Evolutionary conservation across 139 green algal genomes (phyloP), one percentile per base, ranked within the genome.

Genomic region (Coccomyxa sp.): DNA sequence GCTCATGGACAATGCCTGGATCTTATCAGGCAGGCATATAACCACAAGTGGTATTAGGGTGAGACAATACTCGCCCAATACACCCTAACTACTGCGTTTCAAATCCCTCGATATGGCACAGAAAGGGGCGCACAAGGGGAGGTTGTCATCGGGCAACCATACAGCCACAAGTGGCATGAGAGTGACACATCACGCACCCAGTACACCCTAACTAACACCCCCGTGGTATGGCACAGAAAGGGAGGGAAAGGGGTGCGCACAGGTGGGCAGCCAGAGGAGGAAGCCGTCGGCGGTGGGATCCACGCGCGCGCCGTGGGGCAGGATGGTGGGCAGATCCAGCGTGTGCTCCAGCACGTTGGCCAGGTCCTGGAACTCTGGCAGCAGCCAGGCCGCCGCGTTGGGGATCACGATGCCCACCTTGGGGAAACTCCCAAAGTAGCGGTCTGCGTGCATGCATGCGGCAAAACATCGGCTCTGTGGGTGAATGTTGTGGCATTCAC

Each of bases 331-430:
- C 11, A 82, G 51, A 57, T 82, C 78, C 25, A 82, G 15, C 78
- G 57, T 74, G 51, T 23, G 16, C 14, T 71, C 17, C 51, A 82
- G 51, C 10, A 21, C 51, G 10, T 30, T 67, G 51, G 18, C 78
- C 51, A 82, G 16, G 12, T 82, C 78, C 58, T 71, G 63, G 63
- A 71, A 71, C 63, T 82, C 78, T 0, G 78, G 78, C 78, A 82
- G 78, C 13, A 82, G 78, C 78, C 78, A 82, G 78, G 78, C 78
- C 13, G 59, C 57, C 17, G 78, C 51, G 78, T 82, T 82, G 78
- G 78, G 78, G 51, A 82, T 82, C 18, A 82, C 78, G 28, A 82
- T 71, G 78, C 78, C 78, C 51, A 82, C 78, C 57, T 82, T 82
- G 51, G 78, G 78, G 78, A 82, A 82, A 51, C 51, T 74, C 51